Evolutionary conservation across 805 yeast species (phyloP), one percentile per base, ranked within the genome.

Genomic region (Debaryomyces maramus): DNA sequence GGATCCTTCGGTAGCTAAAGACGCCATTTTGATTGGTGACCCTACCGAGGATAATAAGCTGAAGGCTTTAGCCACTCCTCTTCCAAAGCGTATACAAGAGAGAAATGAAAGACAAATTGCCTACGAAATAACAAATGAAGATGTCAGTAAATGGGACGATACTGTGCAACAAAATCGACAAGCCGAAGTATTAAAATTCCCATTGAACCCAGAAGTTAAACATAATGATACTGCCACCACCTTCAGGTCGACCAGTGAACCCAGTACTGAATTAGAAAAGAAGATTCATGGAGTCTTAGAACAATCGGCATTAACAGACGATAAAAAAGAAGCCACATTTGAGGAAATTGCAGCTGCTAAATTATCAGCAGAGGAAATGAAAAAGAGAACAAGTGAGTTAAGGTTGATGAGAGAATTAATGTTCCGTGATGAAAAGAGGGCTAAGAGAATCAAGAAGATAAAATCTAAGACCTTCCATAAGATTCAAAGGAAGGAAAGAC

Each of bases 371-470:
- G 95, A 85, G 45, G 98, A 93, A 36, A 65, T 91, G 67, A 67
- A 70, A 40, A 80, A 81, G 58, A 75, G 95, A 44, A 83, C 93
- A 6, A 78, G 80, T 43, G 96, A 91, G 63, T 73, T 91, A 51
- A 78, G 98, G 51, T 65, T 85, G 55, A 88, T 89, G 97, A 78
- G 99, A 48, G 99, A 93, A 58, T 76, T 91, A 47, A 88, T 91
- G 96, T 93, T 89, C 69, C 77, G 98, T 53, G 97, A 91, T 54
- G 97, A 91, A 67, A 78, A 83, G 56, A 83, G 87, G 55, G 90
- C 98, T 7, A 89, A 80, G 63, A 78, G 99, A 52, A 75, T 93
- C 55, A 91, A 91, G 70, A 93, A 91, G 68, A 93, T 93, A 63
- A 93, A 93, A 63, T 88, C 97, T 27, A 93, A 91, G 64, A 76